These are phyloP conservation scores for Glycyrrhiza uralensis DNA, from an alignment of 306 rosid genomes.

Conservation along the genomic window DNA sequence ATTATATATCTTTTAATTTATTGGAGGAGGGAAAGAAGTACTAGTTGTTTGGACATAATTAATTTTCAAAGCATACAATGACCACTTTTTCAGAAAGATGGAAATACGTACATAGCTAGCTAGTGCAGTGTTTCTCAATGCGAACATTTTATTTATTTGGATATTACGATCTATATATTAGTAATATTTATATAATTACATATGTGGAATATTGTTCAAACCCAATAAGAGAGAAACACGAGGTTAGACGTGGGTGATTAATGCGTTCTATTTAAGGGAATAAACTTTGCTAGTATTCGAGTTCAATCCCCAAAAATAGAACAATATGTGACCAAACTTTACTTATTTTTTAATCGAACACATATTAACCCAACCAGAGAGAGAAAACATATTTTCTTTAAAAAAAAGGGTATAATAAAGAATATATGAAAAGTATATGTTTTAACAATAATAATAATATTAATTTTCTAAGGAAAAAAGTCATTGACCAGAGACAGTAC, in stretches of 20 bases:
- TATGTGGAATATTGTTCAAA: background rate
- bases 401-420: background rate
- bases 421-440: slow-evolving; percentile 27
- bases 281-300: too few species aligned
- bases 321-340: too few species aligned
- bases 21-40: too few species aligned
- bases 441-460: slow-evolving; percentile 1
- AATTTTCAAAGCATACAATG: slow-evolving; percentile 1
- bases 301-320: too few species aligned
- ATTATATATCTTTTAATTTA: too few species aligned
- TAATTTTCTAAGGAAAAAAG: background rate
- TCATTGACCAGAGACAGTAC: slow-evolving; percentile 25
- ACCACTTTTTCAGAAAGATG: background rate
- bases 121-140: background rate
- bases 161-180: too few species aligned
- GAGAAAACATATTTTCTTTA: background rate
- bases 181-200: background rate
- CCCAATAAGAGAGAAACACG: background rate
- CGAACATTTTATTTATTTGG: background rate
- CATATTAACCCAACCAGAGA: too few species aligned
- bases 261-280: too few species aligned
- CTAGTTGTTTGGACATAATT: background rate
- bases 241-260: too few species aligned
- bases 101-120: too few species aligned
- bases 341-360: too few species aligned